phyloP scores from a whole-genome alignment of 805 yeast species.

The Kodamaea hsintzibuensis region DNA sequence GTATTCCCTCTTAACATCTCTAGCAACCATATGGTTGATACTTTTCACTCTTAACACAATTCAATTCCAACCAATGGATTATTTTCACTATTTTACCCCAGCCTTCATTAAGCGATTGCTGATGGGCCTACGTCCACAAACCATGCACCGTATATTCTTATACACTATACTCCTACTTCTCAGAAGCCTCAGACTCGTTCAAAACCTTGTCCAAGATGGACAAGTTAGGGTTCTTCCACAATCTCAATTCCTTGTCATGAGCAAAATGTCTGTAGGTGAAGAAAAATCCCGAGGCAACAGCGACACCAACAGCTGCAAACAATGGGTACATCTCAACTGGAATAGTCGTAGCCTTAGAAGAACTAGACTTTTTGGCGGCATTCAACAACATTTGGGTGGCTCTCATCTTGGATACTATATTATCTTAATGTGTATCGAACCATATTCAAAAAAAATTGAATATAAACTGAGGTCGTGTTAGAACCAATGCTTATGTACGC shows the following conservation, averaged over 20 bases:
- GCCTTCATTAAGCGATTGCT: neutral
- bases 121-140: neutral
- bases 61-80: neutral
- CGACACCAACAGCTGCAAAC: constrained; percentile 46
- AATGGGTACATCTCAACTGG: constrained; percentile 51
- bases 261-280: constrained; percentile 52
- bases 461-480: constrained; percentile 2
- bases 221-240: constrained; percentile 47
- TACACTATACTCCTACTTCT: constrained; percentile 12
- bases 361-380: constrained; percentile 36
- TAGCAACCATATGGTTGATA: neutral
- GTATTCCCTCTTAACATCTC: no score
- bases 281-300: constrained; percentile 36
- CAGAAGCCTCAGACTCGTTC: constrained; percentile 29
- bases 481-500: constrained; percentile 1
- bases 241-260: constrained; percentile 45
- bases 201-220: constrained; percentile 44
- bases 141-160: neutral
- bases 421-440: constrained; percentile 9
- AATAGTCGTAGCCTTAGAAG: constrained; percentile 19
- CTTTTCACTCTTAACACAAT: neutral
- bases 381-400: constrained; percentile 41
- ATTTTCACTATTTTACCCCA: neutral
- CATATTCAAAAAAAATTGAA: constrained; percentile 5
- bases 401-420: constrained; percentile 30